Conservation (phyloP, 257 asterid genomes). For the Cinchona pubescens region DNA sequence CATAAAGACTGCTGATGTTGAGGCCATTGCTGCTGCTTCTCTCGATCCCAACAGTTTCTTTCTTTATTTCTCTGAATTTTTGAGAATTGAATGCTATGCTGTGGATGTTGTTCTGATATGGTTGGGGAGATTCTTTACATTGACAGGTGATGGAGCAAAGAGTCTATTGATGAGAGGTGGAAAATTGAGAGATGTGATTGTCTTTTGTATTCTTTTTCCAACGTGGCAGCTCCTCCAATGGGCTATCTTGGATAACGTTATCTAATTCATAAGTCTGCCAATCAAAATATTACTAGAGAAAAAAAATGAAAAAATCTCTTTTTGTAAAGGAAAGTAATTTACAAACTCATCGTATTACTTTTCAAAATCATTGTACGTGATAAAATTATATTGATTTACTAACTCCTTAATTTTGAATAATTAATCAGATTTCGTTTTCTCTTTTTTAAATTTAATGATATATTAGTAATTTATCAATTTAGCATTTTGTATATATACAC, state of each 20-base stretch:
- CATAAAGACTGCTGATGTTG: constrained; percentile 67
- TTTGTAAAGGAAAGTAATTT: no score
- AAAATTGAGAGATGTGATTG: constrained; percentile 35
- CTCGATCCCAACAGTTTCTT: constrained; percentile 18
- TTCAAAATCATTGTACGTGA: no score
- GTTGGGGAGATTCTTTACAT: constrained; percentile 14
- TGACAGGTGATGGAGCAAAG: constrained; percentile 6
- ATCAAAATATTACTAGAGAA: constrained; percentile 1
- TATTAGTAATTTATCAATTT: no score
- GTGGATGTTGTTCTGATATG: constrained; percentile 16
- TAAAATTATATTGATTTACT: no score
- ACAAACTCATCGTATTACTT: no score
- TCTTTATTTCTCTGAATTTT: constrained; percentile 10
- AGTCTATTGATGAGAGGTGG: constrained; percentile 49
- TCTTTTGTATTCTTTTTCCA: constrained; percentile 17
- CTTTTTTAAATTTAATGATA: no score
- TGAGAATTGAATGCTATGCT: constrained; percentile 11
- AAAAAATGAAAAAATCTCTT: not conserved
- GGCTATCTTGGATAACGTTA: constrained; percentile 57
- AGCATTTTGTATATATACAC: no score
- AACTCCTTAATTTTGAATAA: no score
- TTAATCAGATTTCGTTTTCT: no score
- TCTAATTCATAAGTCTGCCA: constrained; percentile 14
- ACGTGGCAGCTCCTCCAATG: constrained; percentile 53
- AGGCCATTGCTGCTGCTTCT: constrained; percentile 48